Evolutionary conservation across 257 asterid genomes (phyloP).

Genomic region (Gentiana straminea): DNA sequence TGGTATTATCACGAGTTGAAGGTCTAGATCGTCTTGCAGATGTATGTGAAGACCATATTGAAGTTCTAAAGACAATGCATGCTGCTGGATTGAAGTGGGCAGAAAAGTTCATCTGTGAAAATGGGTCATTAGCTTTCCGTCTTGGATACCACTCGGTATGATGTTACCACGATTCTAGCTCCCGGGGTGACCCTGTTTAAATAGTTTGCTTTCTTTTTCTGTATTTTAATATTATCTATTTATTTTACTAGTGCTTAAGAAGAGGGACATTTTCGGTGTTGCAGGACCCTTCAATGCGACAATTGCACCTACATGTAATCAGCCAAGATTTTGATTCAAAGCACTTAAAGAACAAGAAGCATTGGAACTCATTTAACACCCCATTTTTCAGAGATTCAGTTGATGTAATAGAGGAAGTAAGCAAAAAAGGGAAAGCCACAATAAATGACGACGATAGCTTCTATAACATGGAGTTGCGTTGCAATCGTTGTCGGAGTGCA

Average conservation of each 20-base stretch:
- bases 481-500: conserved; percentile 79
- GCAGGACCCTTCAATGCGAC: conserved; percentile 88
- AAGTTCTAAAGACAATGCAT: conserved; percentile 61
- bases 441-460: conserved; percentile 26
- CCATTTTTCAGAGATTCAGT: conserved; percentile 74
- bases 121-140: conserved; percentile 54
- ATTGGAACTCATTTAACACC: conserved; percentile 84
- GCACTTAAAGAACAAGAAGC: conserved; percentile 77
- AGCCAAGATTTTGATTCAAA: conserved; percentile 84
- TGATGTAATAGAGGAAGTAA: conserved; percentile 63
- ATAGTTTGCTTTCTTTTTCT: background rate
- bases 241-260: background rate
- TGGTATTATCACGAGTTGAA: conserved; percentile 60
- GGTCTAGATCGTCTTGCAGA: conserved; percentile 70
- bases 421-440: conserved; percentile 29
- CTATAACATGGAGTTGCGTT: conserved; percentile 56
- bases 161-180: too few species aligned
- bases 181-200: too few species aligned
- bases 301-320: conserved; percentile 84
- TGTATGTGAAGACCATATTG: conserved; percentile 43
- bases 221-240: background rate
- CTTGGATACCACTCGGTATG: conserved; percentile 86
- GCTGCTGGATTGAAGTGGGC: conserved; percentile 68
- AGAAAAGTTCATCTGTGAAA: conserved; percentile 42
- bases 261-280: conserved; percentile 7